These are phyloP conservation scores for Nyssa sinensis DNA, from an alignment of 148 eudicot genomes.

Conservation along the genomic window DNA sequence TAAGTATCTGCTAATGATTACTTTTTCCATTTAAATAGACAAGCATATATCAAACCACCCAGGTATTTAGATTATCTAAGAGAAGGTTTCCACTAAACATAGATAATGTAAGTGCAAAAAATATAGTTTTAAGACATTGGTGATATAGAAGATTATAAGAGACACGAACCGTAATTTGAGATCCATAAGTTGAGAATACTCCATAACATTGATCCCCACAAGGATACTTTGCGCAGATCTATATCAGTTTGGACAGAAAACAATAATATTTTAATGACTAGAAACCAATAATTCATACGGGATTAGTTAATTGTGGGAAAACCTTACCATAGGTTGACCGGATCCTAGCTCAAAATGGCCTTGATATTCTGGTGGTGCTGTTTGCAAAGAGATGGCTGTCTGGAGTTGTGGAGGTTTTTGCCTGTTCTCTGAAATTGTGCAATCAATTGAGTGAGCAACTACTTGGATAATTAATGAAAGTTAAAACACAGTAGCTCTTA, in stretches of 20 bases:
- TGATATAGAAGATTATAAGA: constrained; percentile 8
- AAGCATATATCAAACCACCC: too few relatives aligned
- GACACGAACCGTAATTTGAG: constrained; percentile 58
- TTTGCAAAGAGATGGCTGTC: constrained; percentile 18
- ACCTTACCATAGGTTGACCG: constrained; percentile 60
- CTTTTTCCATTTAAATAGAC: too few relatives aligned
- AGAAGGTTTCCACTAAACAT: neutral
- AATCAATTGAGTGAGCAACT: constrained; percentile 32
- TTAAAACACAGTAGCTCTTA: neutral
- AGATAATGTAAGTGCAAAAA: constrained; percentile 6
- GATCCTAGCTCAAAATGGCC: constrained; percentile 61
- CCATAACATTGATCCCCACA: constrained; percentile 54
- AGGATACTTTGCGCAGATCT: constrained; percentile 59
- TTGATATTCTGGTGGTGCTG: constrained; percentile 33
- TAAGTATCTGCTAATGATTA: too few relatives aligned
- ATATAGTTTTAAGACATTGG: neutral
- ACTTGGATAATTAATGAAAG: neutral
- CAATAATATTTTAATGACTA: neutral
- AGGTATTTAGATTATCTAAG: neutral
- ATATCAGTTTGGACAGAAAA: constrained; percentile 8
- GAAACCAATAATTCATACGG: neutral
- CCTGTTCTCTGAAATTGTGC: constrained; percentile 17
- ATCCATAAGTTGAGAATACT: constrained; percentile 49
- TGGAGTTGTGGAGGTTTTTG: constrained; percentile 15
- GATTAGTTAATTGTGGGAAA: neutral